phyloP scores from a whole-genome alignment of 164 flowering plant species.

The Pachysandra terminalis region DNA sequence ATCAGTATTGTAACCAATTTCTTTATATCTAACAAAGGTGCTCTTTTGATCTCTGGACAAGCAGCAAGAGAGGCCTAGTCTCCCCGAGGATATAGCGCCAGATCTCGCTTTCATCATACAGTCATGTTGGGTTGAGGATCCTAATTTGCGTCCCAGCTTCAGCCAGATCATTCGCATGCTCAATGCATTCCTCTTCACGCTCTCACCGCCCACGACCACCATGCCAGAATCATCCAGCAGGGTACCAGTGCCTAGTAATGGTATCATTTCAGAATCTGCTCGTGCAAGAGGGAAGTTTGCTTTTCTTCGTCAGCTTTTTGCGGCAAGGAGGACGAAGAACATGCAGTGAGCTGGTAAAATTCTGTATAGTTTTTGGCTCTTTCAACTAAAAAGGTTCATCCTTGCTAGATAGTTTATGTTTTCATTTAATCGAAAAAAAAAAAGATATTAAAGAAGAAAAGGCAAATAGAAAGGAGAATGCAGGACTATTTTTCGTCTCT shows the following conservation, averaged over 20 bases:
- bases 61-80: conserved; percentile 80
- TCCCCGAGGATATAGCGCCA: conserved; percentile 65
- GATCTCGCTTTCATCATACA: conserved; percentile 75
- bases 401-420: too few species aligned
- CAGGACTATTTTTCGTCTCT: neutral
- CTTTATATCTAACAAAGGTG: neutral
- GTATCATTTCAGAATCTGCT: conserved; percentile 42
- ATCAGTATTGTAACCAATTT: neutral
- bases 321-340: conserved; percentile 61
- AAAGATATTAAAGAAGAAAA: neutral
- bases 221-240: conserved; percentile 30
- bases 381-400: neutral
- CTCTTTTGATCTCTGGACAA: conserved; percentile 10
- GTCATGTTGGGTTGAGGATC: conserved; percentile 94
- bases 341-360: conserved; percentile 37
- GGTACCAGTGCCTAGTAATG: conserved; percentile 38
- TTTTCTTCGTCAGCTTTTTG: conserved; percentile 78
- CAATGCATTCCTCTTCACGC: conserved; percentile 52
- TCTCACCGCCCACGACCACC: conserved; percentile 47
- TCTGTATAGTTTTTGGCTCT: conserved; percentile 11
- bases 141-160: conserved; percentile 84
- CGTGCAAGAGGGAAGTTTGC: conserved; percentile 73
- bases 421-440: neutral
- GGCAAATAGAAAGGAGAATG: neutral
- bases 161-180: conserved; percentile 86